Percentiles rank a stretch among this genome's conserved stretches.
phyloP scores from a whole-genome alignment of 176 grass and related monocot species.

The Hordeum marinum region DNA sequence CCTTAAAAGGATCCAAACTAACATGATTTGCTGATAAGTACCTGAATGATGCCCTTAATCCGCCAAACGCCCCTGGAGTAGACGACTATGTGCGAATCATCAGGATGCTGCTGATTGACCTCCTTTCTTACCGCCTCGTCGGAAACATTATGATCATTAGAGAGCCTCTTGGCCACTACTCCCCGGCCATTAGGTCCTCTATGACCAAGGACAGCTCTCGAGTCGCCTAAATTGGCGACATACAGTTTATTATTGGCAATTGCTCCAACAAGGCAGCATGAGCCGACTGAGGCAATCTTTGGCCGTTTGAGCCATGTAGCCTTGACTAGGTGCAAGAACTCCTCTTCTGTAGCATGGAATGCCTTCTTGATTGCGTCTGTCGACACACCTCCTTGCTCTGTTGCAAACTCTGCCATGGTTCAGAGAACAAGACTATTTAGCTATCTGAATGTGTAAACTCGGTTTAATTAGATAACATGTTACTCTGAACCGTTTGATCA shows the following conservation, averaged over 20 bases:
- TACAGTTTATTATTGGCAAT: slow-evolving; percentile 9
- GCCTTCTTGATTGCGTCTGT: slow-evolving; percentile 24
- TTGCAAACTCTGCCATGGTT: slow-evolving; percentile 6
- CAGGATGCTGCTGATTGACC: slow-evolving; percentile 24
- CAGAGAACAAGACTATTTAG: background rate
- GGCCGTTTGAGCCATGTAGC: background rate
- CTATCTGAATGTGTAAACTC: background rate
- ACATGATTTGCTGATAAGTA: background rate
- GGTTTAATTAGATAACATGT: background rate
- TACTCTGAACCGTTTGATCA: no score
- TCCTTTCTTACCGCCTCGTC: slow-evolving; percentile 33
- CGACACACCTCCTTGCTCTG: slow-evolving; percentile 24
- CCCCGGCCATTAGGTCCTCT: background rate
- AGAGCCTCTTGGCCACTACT: slow-evolving; percentile 1
- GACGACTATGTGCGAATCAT: slow-evolving; percentile 23
- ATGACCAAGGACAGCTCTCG: slow-evolving; percentile 22
- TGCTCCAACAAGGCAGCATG: slow-evolving; percentile 35
- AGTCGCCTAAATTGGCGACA: slow-evolving; percentile 40
- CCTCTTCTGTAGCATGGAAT: slow-evolving; percentile 31
- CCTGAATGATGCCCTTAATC: slow-evolving; percentile 41
- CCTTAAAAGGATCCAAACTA: background rate
- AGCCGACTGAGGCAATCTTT: slow-evolving; percentile 23
- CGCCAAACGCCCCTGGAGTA: slow-evolving; percentile 26
- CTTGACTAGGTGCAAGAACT: slow-evolving; percentile 25
- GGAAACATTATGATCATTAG: slow-evolving; percentile 32